Evolutionary conservation across 2,329 filamentous ascomycete species (phyloP).

Genomic region (Neofusicoccum sp.): DNA sequence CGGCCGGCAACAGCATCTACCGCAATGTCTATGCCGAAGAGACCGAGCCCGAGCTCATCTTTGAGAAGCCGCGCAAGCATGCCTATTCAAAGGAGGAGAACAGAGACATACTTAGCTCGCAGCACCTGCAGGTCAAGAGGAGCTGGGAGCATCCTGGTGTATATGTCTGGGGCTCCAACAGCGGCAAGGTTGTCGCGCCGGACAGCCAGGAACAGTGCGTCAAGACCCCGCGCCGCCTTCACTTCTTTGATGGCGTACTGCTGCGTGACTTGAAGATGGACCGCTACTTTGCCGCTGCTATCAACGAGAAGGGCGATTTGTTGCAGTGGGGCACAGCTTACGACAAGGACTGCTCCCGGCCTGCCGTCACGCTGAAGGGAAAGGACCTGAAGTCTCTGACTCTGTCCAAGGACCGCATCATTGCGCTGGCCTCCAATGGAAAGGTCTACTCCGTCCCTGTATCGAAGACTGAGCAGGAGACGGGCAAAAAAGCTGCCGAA

Average conservation of each 20-base stretch:
- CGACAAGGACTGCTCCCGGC: constrained; percentile 61
- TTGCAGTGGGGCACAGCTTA: constrained; percentile 88
- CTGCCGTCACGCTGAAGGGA: constrained; percentile 71
- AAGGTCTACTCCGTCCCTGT: constrained; percentile 82
- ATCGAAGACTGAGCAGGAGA: constrained; percentile 67
- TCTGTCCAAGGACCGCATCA: constrained; percentile 77
- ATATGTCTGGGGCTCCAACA: constrained; percentile 91
- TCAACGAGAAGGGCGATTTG: constrained; percentile 83
- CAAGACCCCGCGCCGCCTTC: constrained; percentile 75
- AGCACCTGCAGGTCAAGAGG: constrained; percentile 82
- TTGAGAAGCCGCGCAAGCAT: constrained; percentile 64
- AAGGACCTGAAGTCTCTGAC: constrained; percentile 76
- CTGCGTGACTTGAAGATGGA: constrained; percentile 86
- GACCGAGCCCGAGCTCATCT: constrained; percentile 47
- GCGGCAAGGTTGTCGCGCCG: constrained; percentile 79
- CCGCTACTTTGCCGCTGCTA: constrained; percentile 76
- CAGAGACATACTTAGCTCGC: constrained; percentile 73
- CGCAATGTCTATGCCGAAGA: constrained; percentile 50
- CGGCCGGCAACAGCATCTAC: constrained; percentile 20
- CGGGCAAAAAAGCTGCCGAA: constrained; percentile 63
- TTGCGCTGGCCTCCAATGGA: constrained; percentile 73
- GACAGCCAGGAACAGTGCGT: constrained; percentile 73
- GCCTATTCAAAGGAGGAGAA: constrained; percentile 65
- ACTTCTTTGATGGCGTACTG: constrained; percentile 79
- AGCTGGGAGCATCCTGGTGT: constrained; percentile 82